Evolutionary conservation across 371 early-diverging fungal species (phyloP).

Genomic region (Sanchytrium tribonematis): DNA sequence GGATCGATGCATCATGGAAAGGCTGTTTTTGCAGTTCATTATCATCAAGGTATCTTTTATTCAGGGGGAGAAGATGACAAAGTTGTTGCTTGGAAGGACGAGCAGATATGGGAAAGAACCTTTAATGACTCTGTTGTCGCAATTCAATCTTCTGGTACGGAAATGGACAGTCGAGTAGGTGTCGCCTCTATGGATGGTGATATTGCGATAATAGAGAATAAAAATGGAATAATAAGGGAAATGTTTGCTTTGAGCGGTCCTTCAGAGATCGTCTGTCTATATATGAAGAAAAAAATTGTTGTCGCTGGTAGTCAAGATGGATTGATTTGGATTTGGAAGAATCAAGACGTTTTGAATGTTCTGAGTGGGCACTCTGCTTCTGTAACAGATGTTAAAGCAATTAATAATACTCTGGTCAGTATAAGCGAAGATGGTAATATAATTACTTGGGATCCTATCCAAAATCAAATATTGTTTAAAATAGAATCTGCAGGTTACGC

Average conservation of each 20-base stretch:
- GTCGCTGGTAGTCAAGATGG: not conserved
- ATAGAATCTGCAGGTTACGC: not conserved
- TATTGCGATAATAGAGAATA: not conserved
- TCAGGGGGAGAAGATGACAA: not conserved
- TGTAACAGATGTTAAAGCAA: not conserved
- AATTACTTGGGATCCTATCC: not conserved
- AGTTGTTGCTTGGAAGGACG: not conserved
- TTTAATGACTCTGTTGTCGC: not conserved
- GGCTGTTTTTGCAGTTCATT: not conserved
- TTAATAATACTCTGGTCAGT: not conserved
- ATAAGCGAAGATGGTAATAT: not conserved
- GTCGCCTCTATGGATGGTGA: not conserved
- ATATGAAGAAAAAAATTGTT: not conserved
- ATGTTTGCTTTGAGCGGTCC: not conserved
- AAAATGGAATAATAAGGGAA: not conserved
- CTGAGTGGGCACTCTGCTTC: not conserved
- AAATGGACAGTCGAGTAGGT: not conserved
- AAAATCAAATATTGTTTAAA: not conserved
- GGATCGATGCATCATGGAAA: not conserved
- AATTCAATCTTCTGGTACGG: not conserved
- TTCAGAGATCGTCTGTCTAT: not conserved
- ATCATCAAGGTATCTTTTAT: not conserved
- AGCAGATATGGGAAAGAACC: not conserved
- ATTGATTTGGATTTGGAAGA: not conserved
- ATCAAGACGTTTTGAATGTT: not conserved